A percentile compares a stretch with the other conserved stretches of the same genome.
phyloP scores from a whole-genome alignment of 2,329 filamentous ascomycete genomes.

The Fusarium penzigii region DNA sequence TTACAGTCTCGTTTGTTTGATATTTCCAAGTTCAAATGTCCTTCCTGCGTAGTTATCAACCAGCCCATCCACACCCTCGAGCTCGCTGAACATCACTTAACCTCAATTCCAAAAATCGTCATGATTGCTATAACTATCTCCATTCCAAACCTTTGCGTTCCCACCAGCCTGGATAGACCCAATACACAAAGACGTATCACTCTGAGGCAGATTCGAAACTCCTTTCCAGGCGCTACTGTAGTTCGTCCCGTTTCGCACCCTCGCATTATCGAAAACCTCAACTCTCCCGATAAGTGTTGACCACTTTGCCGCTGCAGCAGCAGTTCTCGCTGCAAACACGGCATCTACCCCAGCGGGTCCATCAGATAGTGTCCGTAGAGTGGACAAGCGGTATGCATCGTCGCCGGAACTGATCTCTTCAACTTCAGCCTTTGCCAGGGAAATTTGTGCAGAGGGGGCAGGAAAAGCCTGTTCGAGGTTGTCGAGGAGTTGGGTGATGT shows the following conservation, averaged over 20 bases:
- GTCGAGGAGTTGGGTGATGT: background rate
- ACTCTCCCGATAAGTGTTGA: background rate
- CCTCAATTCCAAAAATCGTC: background rate
- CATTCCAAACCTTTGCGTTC: background rate
- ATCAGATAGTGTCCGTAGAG: background rate
- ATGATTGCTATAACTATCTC: background rate
- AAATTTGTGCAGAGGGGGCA: background rate
- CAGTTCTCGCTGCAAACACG: background rate
- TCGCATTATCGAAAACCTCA: background rate
- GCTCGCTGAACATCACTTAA: no score
- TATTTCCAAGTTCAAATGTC: no score
- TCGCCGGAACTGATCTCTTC: background rate
- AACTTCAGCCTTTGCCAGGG: background rate
- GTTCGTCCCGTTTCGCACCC: background rate
- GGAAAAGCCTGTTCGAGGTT: background rate
- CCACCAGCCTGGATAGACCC: background rate
- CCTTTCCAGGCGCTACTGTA: background rate
- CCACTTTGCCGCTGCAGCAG: background rate
- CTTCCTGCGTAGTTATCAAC: no score
- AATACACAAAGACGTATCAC: background rate
- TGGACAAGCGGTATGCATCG: background rate
- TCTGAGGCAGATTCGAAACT: background rate
- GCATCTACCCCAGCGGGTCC: background rate
- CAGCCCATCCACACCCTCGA: no score
- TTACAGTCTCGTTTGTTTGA: no score